phyloP scores from a whole-genome alignment of 192 early-diverging fungal genomes.

The Backusella sp. region DNA sequence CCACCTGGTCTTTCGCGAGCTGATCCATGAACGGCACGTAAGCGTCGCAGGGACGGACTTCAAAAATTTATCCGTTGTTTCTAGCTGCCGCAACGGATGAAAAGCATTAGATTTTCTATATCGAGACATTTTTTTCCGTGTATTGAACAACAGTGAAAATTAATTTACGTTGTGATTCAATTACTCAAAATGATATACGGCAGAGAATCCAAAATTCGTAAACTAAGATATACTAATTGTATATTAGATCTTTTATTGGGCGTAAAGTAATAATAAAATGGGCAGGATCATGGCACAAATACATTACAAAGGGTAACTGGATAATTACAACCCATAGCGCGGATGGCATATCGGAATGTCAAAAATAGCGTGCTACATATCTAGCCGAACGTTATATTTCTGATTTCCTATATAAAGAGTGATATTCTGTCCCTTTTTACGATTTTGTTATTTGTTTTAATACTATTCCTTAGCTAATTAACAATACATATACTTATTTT shows the following conservation, averaged over 20 bases:
- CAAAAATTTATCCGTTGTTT: neutral
- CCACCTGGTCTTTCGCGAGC: too few species aligned
- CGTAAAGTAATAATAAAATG: neutral
- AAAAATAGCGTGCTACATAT: slow-evolving; percentile 4
- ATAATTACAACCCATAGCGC: neutral
- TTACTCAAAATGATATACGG: neutral
- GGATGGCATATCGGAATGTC: neutral
- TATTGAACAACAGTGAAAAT: neutral
- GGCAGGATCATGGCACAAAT: neutral
- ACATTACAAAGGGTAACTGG: neutral
- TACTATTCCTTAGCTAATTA: neutral
- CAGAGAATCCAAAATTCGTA: neutral
- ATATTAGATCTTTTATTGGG: neutral
- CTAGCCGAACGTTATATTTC: neutral
- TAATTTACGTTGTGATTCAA: neutral
- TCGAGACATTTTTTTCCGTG: neutral
- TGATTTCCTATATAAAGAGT: neutral
- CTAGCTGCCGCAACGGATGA: neutral
- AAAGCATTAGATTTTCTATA: neutral
- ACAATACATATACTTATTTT: neutral
- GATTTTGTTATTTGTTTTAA: neutral
- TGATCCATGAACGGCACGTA: too few species aligned
- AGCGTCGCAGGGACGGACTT: neutral
- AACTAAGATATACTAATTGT: neutral
- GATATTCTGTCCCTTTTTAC: neutral